phyloP scores from a whole-genome alignment of 2,329 filamentous ascomycete species.

The Elsinoe fawcettii region DNA sequence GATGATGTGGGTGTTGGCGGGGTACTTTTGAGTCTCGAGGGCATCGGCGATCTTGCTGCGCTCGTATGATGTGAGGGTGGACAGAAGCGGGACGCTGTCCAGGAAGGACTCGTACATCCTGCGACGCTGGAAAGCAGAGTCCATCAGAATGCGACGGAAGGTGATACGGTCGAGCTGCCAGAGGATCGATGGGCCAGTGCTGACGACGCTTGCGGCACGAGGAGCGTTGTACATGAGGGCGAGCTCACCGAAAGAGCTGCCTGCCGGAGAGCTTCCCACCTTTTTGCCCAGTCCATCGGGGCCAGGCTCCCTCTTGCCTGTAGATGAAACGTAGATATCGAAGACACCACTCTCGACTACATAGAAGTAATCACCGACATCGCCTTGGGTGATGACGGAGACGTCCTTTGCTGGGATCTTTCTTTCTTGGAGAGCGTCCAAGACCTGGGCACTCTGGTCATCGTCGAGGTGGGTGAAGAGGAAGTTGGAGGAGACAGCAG shows the following conservation, averaged over 20 bases:
- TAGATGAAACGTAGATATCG: conserved; percentile 79
- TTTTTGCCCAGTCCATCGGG: conserved; percentile 73
- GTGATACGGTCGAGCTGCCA: conserved; percentile 95
- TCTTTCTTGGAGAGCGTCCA: conserved; percentile 89
- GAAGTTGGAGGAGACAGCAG: conserved; percentile 81
- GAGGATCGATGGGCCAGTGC: conserved; percentile 70
- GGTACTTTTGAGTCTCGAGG: conserved; percentile 81
- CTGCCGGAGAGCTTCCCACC: conserved; percentile 73
- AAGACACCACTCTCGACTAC: conserved; percentile 87
- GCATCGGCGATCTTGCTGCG: conserved; percentile 96
- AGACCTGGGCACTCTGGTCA: conserved; percentile 77
- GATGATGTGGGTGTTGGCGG: conserved; percentile 75
- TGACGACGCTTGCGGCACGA: conserved; percentile 86
- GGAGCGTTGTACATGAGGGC: conserved; percentile 98
- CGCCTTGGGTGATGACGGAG: conserved; percentile 90
- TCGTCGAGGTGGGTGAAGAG: conserved; percentile 92
- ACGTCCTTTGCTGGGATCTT: conserved; percentile 85
- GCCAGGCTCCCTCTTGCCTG: conserved; percentile 70
- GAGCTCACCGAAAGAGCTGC: conserved; percentile 91
- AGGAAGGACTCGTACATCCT: conserved; percentile 97
- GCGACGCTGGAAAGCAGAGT: conserved; percentile 89
- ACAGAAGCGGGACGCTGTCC: conserved; percentile 81
- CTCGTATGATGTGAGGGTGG: conserved; percentile 80
- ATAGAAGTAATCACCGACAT: conserved; percentile 96
- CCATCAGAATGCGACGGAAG: conserved; percentile 96